phyloP scores from a whole-genome alignment of 2,329 filamentous ascomycete species.

The Aspergillus neoniger region DNA sequence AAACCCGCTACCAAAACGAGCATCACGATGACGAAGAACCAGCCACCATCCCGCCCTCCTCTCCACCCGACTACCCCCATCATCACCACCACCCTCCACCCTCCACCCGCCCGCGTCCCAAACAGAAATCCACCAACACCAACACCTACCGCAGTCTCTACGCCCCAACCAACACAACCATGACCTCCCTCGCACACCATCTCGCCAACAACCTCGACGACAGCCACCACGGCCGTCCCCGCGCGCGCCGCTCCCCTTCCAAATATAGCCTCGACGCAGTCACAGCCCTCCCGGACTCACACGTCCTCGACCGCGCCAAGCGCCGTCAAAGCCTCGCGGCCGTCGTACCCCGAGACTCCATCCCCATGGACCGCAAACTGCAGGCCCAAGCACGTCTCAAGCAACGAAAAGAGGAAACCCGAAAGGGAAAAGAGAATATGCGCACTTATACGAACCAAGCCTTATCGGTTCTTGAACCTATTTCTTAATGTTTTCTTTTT shows the following conservation, averaged over 20 bases:
- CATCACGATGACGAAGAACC: conserved; percentile 4
- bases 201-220: conserved; percentile 20
- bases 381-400: conserved; percentile 40
- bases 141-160: conserved; percentile 28
- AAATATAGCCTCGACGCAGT: conserved; percentile 34
- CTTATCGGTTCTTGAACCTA: conserved; percentile 7
- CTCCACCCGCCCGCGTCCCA: conserved; percentile 24
- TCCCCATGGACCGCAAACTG: conserved; percentile 36
- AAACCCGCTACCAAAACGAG: conserved; percentile 16
- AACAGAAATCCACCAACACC: conserved; percentile 22
- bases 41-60: conserved; percentile 31
- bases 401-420: conserved; percentile 28
- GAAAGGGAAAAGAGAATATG: conserved; percentile 39
- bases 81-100: conserved; percentile 23
- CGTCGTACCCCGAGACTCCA: conserved; percentile 25
- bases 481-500: not conserved
- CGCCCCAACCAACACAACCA: conserved; percentile 26
- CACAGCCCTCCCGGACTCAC: conserved; percentile 23
- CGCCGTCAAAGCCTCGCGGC: conserved; percentile 26
- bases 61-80: conserved; percentile 31
- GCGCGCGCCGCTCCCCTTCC: conserved; percentile 27
- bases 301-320: conserved; percentile 22
- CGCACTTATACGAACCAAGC: conserved; percentile 14
- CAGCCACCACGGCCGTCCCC: conserved; percentile 25
- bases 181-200: conserved; percentile 29